Evolutionary conservation across 2,329 filamentous ascomycete genomes (phyloP), one percentile per base, ranked within the genome.

Genomic region (Fusarium subglutinans): DNA sequence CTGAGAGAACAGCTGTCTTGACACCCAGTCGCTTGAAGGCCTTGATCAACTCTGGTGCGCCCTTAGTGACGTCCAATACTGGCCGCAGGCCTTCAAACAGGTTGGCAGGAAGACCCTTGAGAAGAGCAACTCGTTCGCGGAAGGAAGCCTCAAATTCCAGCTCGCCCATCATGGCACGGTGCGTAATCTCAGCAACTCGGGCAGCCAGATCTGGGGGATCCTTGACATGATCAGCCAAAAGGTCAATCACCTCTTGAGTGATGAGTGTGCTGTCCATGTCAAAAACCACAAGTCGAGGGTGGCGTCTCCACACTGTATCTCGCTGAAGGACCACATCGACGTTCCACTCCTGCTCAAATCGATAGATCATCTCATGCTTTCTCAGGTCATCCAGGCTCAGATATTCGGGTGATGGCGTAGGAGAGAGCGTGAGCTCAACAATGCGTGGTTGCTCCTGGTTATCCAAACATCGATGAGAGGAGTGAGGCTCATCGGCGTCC

Each of bases 221-320:
- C 54, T 84, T 86, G 78, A 98, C 90, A 43, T 93, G 93, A 61
- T 93, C 91, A 8, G 96, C 96, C 64, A 99, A 92, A 78, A 98
- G 91, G 82, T 99, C 96, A 80, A 99, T 98, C 69, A 98, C 95
- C 85, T 99, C 96, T 82, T 99, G 95, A 61, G 96, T 93, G 81
- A 99, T 98, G 69, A 99, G 89, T 0, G 96, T 99, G 82, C 93
- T 96, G 85, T 99, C 96, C 96, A 99, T 99, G 82, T 99, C 96
- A 80, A 99, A 99, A 38, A 98, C 94, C 8, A 96, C 95, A 17
- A 98, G 87, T 14, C 96, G 90, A 75, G 95, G 95, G 82, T 97
- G 90, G 35, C 92, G 89, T 66, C 94, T 88, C 86, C 92, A 94
- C 38, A 96, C 86, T 37, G 86, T 89, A 79, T 96, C 93, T 45